phyloP scores from a whole-genome alignment of 1,284 basidiomycete genomes.

The Cryptococcus sp. region DNA sequence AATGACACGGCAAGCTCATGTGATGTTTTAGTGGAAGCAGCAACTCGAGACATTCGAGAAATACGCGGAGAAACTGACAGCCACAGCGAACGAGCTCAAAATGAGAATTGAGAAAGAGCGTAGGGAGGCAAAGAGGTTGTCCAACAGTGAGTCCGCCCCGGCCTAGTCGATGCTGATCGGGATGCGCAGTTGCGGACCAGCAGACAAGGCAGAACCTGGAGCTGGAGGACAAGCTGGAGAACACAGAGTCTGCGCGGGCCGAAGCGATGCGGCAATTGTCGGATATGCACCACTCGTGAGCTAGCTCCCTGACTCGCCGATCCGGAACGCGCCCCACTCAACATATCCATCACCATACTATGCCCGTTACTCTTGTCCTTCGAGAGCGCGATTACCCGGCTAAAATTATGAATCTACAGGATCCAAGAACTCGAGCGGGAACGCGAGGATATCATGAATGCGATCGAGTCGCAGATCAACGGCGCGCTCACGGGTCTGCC shows the following conservation, averaged over 20 bases:
- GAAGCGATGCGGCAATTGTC: conserved; percentile 52
- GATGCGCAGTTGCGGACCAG: conserved; percentile 29
- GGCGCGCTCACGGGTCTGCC: conserved; percentile 31
- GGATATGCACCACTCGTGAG: conserved; percentile 50
- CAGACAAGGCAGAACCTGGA: conserved; percentile 39
- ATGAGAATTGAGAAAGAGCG: conserved; percentile 54
- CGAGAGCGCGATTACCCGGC: neutral
- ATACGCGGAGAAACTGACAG: conserved; percentile 54
- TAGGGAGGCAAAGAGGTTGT: conserved; percentile 51
- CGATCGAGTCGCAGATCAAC: conserved; percentile 49
- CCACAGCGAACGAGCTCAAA: conserved; percentile 54
- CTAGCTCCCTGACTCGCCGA: neutral
- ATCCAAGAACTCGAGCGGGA: conserved; percentile 52
- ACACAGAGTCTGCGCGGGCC: conserved; percentile 48
- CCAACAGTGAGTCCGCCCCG: conserved; percentile 27
- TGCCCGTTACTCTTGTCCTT: neutral
- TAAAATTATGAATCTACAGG: conserved; percentile 9
- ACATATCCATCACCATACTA: neutral
- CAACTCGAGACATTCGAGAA: conserved; percentile 56
- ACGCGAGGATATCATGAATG: conserved; percentile 49
- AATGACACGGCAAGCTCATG: conserved; percentile 5
- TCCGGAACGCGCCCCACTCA: neutral
- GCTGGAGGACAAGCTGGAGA: conserved; percentile 42
- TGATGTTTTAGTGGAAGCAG: conserved; percentile 48
- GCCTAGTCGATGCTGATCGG: neutral